phyloP scores from a whole-genome alignment of 441 rosid species.

The Hura crepitans region DNA sequence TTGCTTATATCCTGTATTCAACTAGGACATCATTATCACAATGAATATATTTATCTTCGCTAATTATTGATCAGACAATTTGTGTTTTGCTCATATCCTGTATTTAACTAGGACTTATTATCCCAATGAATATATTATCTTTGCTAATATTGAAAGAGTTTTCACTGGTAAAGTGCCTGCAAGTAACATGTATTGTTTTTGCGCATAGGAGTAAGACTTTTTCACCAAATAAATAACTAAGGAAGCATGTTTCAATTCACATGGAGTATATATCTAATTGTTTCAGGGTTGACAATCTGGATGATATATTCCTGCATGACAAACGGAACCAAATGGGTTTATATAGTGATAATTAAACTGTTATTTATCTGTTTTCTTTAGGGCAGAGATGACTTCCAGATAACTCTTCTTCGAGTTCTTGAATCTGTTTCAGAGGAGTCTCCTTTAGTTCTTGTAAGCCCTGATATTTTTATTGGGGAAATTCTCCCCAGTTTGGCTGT shows the following conservation, averaged over 20 bases:
- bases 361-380: slow-evolving; percentile 27
- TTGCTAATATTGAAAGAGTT: neutral
- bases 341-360: slow-evolving; percentile 3
- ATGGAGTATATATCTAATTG: neutral
- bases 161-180: neutral
- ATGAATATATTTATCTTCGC: neutral
- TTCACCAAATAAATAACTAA: neutral
- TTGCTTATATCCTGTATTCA: neutral
- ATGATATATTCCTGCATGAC: neutral
- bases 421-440: slow-evolving; percentile 76
- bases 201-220: neutral
- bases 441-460: slow-evolving; percentile 50
- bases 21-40: neutral
- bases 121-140: neutral
- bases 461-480: slow-evolving; percentile 47
- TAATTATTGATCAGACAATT: neutral
- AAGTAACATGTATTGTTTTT: neutral
- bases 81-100: neutral
- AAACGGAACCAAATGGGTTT: slow-evolving; percentile 1
- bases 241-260: neutral
- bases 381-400: slow-evolving; percentile 95
- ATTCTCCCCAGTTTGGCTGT: slow-evolving; percentile 76
- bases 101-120: neutral
- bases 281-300: neutral
- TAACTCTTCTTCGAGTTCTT: slow-evolving; percentile 75